Evolutionary conservation across 768 basidiomycete species (phyloP).

Genomic region (Lactarius sp.): DNA sequence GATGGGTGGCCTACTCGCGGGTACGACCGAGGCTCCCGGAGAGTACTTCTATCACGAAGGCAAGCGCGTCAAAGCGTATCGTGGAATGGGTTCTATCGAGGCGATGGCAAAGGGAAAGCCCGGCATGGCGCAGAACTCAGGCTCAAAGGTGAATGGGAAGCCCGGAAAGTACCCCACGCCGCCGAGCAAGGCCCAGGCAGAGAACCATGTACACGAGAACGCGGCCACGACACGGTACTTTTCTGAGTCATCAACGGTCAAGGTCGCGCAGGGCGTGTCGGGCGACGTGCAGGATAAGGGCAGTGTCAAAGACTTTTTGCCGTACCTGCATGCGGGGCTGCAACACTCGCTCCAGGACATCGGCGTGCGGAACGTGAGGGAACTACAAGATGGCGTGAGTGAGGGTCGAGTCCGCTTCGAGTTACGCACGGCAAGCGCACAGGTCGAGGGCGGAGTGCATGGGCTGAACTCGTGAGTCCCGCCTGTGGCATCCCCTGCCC

Average conservation of each 20-base stretch:
- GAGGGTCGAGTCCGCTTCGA: conserved; percentile 79
- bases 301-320: conserved; percentile 86
- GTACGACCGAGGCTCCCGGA: conserved; percentile 95
- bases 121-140: conserved; percentile 27
- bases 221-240: conserved; percentile 97
- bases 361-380: conserved; percentile 64
- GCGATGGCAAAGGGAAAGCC: conserved; percentile 82
- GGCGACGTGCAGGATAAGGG: conserved; percentile 99
- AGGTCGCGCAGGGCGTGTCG: conserved; percentile 95
- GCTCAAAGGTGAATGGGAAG: conserved; percentile 25
- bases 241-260: conserved; percentile 86
- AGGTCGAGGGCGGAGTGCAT: conserved; percentile 94
- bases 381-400: conserved; percentile 61
- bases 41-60: conserved; percentile 99
- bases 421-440: conserved; percentile 89
- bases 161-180: conserved; percentile 44
- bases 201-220: conserved; percentile 62
- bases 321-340: conserved; percentile 73
- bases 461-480: conserved; percentile 84
- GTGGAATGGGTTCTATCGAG: conserved; percentile 87
- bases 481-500: neutral
- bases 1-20: conserved; percentile 97
- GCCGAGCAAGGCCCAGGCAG: conserved; percentile 31
- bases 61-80: conserved; percentile 97
- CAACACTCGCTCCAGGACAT: conserved; percentile 96